phyloP scores from a whole-genome alignment of 2,329 filamentous ascomycete genomes.

The Diaporthe sp. region DNA sequence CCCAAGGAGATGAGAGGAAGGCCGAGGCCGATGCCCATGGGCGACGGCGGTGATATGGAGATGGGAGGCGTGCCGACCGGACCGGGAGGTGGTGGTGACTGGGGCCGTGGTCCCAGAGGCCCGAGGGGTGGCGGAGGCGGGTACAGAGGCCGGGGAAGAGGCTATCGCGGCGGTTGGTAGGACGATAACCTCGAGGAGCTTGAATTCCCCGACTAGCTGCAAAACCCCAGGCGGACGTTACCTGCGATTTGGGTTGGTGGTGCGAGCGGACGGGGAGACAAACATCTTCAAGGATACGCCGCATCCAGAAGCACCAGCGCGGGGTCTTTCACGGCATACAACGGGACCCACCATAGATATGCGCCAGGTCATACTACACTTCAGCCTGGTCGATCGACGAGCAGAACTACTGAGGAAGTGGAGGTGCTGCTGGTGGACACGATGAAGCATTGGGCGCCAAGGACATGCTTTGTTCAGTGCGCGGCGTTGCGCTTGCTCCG shows the following conservation, averaged over 20 bases:
- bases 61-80: conserved; percentile 62
- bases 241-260: neutral
- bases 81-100: conserved; percentile 57
- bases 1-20: conserved; percentile 87
- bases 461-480: neutral
- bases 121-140: conserved; percentile 65
- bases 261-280: neutral
- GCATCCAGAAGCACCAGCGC: neutral
- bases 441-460: conserved; percentile 10
- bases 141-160: conserved; percentile 52
- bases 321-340: neutral
- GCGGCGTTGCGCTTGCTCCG: conserved; percentile 24
- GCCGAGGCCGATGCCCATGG: conserved; percentile 70
- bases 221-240: neutral
- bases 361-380: neutral
- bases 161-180: conserved; percentile 66
- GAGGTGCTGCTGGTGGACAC: neutral
- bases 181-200: neutral
- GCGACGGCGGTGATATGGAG: conserved; percentile 59
- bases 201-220: neutral
- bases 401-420: neutral
- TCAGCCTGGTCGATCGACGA: neutral
- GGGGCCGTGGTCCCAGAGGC: conserved; percentile 62
- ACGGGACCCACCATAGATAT: neutral
- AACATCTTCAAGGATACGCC: no score